Base-by-base conservation (phyloP, 768 basidiomycete genomes). In the Podaxis sp. region DNA sequence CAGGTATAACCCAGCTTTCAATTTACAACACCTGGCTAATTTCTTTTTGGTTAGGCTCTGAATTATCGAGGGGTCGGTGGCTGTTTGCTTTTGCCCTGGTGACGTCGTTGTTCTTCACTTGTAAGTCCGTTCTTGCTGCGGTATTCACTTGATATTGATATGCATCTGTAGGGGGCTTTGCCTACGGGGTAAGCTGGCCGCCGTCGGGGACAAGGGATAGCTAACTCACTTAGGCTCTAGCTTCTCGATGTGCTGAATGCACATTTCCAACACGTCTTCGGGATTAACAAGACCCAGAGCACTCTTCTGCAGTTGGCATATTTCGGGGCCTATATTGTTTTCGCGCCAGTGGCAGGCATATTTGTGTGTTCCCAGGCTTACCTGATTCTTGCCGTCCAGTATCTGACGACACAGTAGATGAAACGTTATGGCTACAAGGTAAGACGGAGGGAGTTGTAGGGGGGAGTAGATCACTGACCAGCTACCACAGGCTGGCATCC, bases 231-330 rank as follows among this genome's bases (percentile, higher is more conserved):
- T 54, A 2, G 22, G 61, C n/a, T 61, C 17, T 66, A 87, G 86
- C 80, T 87, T 53, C 86, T 87, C 66, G 86, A 87, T 69, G 86
- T 87, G 58, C 77, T 87, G 63, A 87, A 87, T 68, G 84, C 87
- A 52, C 89, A 92, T 75, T 92, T 92, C 75, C 89, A 90, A 76
- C 72, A 73, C 2, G 82, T 89, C 42, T 89, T 92, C 69, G 77
- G 79, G 11, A 88, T 93, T 70, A 75, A 78, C 42, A 89, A 87
- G 71, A 78, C 87, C 28, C 84, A 90, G 74, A 90, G 88, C 59
- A 89, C 90, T 5, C 79, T 90, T 65, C 79, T 93, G 61, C 90
- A 92, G 67, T 77, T 90, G 24, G 88, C 89, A 4, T 91, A 90
- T 70, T 89, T 88, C 68, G 86, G 87, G 15, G 87, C 87, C 22